Evolutionary conservation across 768 basidiomycete species (phyloP), one percentile per base, ranked within the genome.

Genomic region (Xerocomellus amylosporus): DNA sequence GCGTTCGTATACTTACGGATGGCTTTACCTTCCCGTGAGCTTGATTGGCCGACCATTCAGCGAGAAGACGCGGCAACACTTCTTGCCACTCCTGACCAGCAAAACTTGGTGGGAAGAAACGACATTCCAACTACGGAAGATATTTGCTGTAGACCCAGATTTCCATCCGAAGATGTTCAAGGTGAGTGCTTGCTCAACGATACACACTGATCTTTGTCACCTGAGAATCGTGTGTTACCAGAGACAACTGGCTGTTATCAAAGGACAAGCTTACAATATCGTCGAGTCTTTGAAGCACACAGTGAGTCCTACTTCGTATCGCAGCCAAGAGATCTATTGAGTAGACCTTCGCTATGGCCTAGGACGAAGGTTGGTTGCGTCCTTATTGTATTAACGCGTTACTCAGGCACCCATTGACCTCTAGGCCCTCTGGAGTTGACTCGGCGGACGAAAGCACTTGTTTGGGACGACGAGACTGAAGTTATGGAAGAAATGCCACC

Each of bases 41-140:
- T 67, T 92, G 55, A 90, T 93, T 60, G 92, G 92, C 17, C 78
- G 83, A 45, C 93, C 93, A 3, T 96, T 94, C 67, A 88, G 88
- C 62, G 83, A 88, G 63, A 81, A 83, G 71, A 93, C 92, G 8
- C 77, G 93, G 28, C 80, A 83, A 49, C 88, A 90, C 63, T 93
- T 95, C 69, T 70, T 95, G 49, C 87, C 90, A 0, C 73, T 93
- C 31, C 71, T 96, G 46, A 89, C 90, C 3, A 91, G 87, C 8
- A 92, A 90, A 64, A 64, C 74, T 9, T 96, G 93, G 93, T 96
- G 93, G 93, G 84, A 88, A 63, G 86, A 92, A 65, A 93, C 92
- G 8, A 89, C 86, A 4, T 87, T 76, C 58, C 82, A 90, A 58
- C 74, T 95, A 14, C 79, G 87, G 59, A 86, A 85, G 58, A 66